phyloP scores from a whole-genome alignment of 306 rosid genomes.

The Quercus cerris region DNA sequence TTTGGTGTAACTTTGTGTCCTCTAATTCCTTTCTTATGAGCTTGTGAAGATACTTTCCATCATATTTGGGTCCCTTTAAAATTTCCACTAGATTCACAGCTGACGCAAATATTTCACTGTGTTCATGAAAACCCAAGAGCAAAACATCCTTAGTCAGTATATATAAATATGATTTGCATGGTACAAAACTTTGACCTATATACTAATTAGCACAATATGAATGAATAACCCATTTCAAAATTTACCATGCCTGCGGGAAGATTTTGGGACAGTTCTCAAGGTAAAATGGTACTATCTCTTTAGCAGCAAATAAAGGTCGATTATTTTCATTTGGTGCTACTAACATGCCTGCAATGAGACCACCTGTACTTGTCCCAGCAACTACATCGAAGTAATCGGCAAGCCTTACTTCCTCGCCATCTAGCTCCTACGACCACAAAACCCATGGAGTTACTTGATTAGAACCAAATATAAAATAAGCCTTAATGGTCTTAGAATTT shows the following conservation, averaged over 20 bases:
- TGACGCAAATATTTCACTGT: slow-evolving; percentile 30
- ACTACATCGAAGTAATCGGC: slow-evolving; percentile 35
- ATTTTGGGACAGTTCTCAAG: slow-evolving; percentile 22
- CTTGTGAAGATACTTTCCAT: slow-evolving; percentile 25
- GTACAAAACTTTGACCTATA: not conserved
- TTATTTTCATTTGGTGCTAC: slow-evolving; percentile 19
- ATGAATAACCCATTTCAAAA: no score
- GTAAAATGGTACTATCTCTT: slow-evolving; percentile 27
- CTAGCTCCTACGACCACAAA: slow-evolving; percentile 9
- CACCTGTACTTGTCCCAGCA: slow-evolving; percentile 34
- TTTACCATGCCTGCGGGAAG: slow-evolving; percentile 29
- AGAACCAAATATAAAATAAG: not conserved
- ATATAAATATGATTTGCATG: not conserved
- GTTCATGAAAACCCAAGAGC: not conserved
- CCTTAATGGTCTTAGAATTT: not conserved
- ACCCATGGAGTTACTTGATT: not conserved
- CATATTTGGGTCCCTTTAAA: slow-evolving; percentile 27
- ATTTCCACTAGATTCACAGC: not conserved
- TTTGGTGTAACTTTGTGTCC: slow-evolving; percentile 20
- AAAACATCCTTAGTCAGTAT: not conserved
- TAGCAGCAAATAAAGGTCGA: slow-evolving; percentile 29
- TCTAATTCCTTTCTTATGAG: not conserved
- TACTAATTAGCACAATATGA: not conserved
- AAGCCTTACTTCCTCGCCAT: slow-evolving; percentile 24
- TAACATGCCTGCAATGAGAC: slow-evolving; percentile 30